Conservation (phyloP, 179 eudicot genomes). For the Beta lomatogona region DNA sequence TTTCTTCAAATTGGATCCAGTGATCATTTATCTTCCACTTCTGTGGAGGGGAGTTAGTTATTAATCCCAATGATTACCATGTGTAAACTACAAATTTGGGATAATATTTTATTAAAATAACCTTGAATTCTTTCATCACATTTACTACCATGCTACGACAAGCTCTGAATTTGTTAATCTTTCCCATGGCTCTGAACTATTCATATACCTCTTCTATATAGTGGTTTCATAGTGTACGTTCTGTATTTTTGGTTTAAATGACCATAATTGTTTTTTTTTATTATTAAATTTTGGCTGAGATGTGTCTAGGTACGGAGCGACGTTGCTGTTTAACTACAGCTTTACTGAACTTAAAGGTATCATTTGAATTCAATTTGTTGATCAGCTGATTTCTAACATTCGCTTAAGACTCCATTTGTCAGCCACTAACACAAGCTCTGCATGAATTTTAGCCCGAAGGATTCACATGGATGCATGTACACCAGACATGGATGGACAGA, state of each 20-base stretch:
- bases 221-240: neutral
- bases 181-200: neutral
- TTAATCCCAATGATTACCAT: neutral
- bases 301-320: neutral
- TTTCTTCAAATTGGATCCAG: neutral
- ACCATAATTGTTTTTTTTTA: neutral
- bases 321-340: slow-evolving; percentile 3
- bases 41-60: neutral
- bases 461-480: slow-evolving; percentile 7
- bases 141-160: neutral
- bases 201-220: neutral
- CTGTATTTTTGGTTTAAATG: neutral
- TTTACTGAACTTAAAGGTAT: slow-evolving; percentile 12
- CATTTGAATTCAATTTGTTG: neutral
- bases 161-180: too few species aligned
- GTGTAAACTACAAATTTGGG: neutral
- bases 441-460: neutral
- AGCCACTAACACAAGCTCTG: neutral
- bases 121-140: neutral
- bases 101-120: neutral
- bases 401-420: neutral
- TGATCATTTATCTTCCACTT: neutral
- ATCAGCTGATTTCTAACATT: neutral
- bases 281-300: neutral
- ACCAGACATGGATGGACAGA: neutral